Evolutionary conservation across 2,329 filamentous ascomycete species (phyloP).

Genomic region (Beauveria sp.): DNA sequence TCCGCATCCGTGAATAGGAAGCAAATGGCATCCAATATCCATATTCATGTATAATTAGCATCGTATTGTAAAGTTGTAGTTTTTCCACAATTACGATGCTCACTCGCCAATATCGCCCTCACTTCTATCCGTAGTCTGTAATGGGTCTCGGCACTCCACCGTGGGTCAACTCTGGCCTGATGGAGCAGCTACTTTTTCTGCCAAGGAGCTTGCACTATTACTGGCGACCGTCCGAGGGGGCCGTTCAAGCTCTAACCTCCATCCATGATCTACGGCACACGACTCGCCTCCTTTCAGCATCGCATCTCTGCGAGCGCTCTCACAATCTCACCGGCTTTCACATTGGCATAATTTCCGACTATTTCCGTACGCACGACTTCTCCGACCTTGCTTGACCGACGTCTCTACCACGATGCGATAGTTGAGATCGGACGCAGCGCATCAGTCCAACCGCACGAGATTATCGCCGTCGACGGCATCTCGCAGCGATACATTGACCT

Average conservation of each 20-base stretch:
- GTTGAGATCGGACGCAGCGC: not conserved
- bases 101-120: not conserved
- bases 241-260: constrained; percentile 3
- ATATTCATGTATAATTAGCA: too few relatives aligned
- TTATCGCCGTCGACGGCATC: not conserved
- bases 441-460: not conserved
- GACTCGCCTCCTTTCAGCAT: constrained; percentile 7
- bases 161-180: constrained; percentile 9
- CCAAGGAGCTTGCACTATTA: not conserved
- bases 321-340: not conserved
- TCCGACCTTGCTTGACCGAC: not conserved
- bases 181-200: constrained; percentile 1
- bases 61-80: not conserved
- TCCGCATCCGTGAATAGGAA: too few relatives aligned
- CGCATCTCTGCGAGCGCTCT: not conserved
- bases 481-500: not conserved
- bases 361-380: not conserved
- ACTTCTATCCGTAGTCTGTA: not conserved
- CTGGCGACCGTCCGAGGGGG: not conserved
- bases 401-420: constrained; percentile 6
- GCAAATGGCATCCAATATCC: too few relatives aligned
- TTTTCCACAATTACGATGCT: not conserved
- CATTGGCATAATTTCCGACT: not conserved
- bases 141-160: not conserved
- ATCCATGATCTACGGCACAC: not conserved